These are phyloP conservation scores for Phytophthora nicotianae DNA, from an alignment of 352 stramenopile genomes.

Conservation along the genomic window DNA sequence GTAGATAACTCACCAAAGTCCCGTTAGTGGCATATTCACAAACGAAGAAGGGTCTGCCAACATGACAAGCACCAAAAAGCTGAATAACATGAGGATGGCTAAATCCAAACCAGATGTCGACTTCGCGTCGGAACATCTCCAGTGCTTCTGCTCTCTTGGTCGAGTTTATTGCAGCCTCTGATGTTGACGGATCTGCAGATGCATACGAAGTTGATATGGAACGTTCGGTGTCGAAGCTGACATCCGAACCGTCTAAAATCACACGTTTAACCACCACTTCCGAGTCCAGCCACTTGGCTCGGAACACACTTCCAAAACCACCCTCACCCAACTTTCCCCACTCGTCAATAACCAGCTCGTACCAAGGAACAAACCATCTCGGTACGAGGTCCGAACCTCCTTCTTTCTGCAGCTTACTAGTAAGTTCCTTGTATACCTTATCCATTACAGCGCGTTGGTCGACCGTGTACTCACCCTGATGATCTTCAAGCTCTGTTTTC, in stretches of 20 bases:
- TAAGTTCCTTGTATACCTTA: not conserved
- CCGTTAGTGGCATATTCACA: constrained; percentile 28
- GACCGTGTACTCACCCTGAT: not conserved
- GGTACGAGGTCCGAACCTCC: not conserved
- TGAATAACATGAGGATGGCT: constrained; percentile 25
- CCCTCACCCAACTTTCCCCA: constrained; percentile 6
- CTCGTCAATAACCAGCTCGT: constrained; percentile 14
- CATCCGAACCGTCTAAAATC: not conserved
- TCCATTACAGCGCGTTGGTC: constrained; percentile 1
- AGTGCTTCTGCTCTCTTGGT: constrained; percentile 3
- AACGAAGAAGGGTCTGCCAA: constrained; percentile 22
- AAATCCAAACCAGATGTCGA: constrained; percentile 27
- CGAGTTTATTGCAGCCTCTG: not conserved
- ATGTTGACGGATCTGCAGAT: not conserved
- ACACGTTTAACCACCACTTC: constrained; percentile 17
- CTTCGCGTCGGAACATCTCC: constrained; percentile 21
- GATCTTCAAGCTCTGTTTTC: constrained; percentile 4
- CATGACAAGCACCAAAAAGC: constrained; percentile 26
- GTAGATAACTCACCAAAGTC: constrained; percentile 20
- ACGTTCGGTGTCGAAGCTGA: too few relatives aligned
- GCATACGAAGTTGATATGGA: too few relatives aligned
- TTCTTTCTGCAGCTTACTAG: not conserved
- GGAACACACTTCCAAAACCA: constrained; percentile 10
- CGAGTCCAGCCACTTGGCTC: constrained; percentile 15
- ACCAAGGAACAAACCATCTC: constrained; percentile 20